Evolutionary conservation across 768 basidiomycete species (phyloP).

Genomic region (Auriscalpium vulgare): DNA sequence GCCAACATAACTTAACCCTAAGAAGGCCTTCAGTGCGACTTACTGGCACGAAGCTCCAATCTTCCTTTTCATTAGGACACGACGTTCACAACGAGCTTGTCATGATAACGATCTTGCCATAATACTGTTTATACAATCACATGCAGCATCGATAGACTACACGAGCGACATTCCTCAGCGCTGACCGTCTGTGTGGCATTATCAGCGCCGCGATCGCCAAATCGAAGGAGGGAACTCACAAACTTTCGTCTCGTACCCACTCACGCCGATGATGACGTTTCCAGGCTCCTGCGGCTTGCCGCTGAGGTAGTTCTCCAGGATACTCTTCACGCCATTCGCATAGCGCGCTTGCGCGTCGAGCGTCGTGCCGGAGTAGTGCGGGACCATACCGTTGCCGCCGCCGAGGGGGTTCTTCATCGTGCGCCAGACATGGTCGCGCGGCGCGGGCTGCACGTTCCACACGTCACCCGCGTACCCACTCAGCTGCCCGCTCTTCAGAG

Average conservation of each 20-base stretch:
- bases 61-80: no score
- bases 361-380: conserved; percentile 83
- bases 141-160: no score
- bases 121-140: no score
- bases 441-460: conserved; percentile 85
- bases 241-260: conserved; percentile 34
- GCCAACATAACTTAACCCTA: no score
- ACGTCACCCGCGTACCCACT: conserved; percentile 55
- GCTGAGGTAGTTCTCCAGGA: conserved; percentile 63
- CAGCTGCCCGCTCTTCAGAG: conserved; percentile 70
- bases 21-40: no score
- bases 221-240: conserved; percentile 22
- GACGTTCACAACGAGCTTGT: no score
- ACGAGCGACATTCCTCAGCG: conserved; percentile 26
- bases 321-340: conserved; percentile 60
- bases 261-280: conserved; percentile 68
- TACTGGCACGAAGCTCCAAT: no score
- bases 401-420: conserved; percentile 72
- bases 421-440: conserved; percentile 81
- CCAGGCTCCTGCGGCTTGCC: conserved; percentile 61
- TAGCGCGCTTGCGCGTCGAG: conserved; percentile 87
- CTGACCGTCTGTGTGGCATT: conserved; percentile 35
- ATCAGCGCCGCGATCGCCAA: not conserved
- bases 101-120: no score
- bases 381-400: conserved; percentile 86